Base-by-base conservation (phyloP, 2,329 filamentous ascomycete genomes). In the Aspergillus intermedius region DNA sequence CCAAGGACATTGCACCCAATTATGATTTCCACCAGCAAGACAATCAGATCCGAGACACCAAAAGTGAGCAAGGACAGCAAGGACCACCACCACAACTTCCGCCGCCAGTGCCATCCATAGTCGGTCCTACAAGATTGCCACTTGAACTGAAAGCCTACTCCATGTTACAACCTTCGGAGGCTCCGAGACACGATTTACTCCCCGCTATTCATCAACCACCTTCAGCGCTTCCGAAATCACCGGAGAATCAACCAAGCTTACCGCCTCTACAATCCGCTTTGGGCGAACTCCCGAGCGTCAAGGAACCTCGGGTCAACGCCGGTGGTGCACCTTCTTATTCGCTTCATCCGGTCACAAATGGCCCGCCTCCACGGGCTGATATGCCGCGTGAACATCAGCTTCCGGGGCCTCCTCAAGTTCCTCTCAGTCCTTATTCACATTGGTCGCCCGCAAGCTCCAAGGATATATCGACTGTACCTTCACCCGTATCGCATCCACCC, bases 231-330 rank as follows among this genome's bases (percentile, higher is more conserved):
- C 67, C 69, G 3, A 40, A 21, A 17, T 64, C 69, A 3, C 64
- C 68, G 1, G 67, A 70, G 4, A 60, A 58, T 56, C 28, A 62
- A 53, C 34, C 67, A 66, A 54, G 68, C 42, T 57, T 76, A 6
- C 73, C 73, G 1, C 69, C 73, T 2, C 60, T 76, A 15, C 60
- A 64, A 32, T 66, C 66, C 6, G 62, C 70, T 19, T 57, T 74
- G n/a, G 60, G 61, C 19, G 56, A 54, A 6, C 49, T 68, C 6
- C 43, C 51, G 3, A 48, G 52, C 42, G 48, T 53, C n/a, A 62
- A 56, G 39, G 67, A 65, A 15, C 52, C 52, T 30, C 58, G 60
- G 23, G 53, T 58, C 50, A 60, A 60, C 54, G 53, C 57, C 51
- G 60, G 59, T 55, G 53, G 53, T 37, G 48, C 56, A 41, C 49